phyloP scores from a whole-genome alignment of 148 eudicot genomes.

The Amaranthus hypochondriacus region DNA sequence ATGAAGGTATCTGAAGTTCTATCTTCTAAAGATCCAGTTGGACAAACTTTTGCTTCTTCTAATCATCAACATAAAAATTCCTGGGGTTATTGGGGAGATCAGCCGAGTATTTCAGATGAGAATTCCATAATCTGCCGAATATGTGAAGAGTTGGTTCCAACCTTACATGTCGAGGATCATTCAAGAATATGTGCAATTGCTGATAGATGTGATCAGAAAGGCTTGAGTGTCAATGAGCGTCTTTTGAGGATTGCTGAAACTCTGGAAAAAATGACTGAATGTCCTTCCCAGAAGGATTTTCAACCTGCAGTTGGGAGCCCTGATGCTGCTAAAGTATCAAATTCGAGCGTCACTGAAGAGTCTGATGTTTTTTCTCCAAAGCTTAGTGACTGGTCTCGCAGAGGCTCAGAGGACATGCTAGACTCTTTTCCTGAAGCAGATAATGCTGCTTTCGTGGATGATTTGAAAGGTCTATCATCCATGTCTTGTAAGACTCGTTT shows the following conservation, averaged over 20 bases:
- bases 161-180: slow-evolving; percentile 96
- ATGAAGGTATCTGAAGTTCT: slow-evolving; percentile 47
- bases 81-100: slow-evolving; percentile 89
- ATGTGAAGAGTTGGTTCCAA: slow-evolving; percentile 96
- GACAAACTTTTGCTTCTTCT: slow-evolving; percentile 34
- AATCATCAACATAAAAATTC: slow-evolving; percentile 80
- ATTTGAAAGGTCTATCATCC: slow-evolving; percentile 75
- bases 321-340: slow-evolving; percentile 80
- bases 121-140: slow-evolving; percentile 94
- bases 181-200: slow-evolving; percentile 95
- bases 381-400: slow-evolving; percentile 93
- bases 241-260: slow-evolving; percentile 80
- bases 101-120: slow-evolving; percentile 61
- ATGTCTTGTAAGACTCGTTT: slow-evolving; percentile 93
- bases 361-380: slow-evolving; percentile 82
- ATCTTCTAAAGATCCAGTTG: slow-evolving; percentile 53
- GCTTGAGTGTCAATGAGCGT: slow-evolving; percentile 85
- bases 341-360: slow-evolving; percentile 92
- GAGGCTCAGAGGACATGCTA: slow-evolving; percentile 98
- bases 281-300: slow-evolving; percentile 66
- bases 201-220: slow-evolving; percentile 94
- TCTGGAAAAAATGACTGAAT: slow-evolving; percentile 79
- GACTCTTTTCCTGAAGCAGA: slow-evolving; percentile 88
- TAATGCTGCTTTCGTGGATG: slow-evolving; percentile 74
- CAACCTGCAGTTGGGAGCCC: slow-evolving; percentile 73